Evolutionary conservation across 495 filamentous ascomycete species (phyloP).

Genomic region (Hypoxylon perforatum): DNA sequence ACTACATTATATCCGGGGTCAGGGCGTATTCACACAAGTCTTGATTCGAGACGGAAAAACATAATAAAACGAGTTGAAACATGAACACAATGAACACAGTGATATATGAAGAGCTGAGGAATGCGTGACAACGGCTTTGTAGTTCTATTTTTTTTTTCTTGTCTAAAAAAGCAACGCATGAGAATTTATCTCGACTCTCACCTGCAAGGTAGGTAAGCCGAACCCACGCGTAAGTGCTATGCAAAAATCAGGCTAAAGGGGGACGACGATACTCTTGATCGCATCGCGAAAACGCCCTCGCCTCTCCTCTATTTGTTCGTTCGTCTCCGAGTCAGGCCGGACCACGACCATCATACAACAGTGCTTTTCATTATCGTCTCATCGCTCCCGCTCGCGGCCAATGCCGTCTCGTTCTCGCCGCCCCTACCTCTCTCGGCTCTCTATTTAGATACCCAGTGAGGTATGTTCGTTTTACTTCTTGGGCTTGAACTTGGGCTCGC

Average conservation of each 20-base stretch:
- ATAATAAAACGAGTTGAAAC: too few relatives aligned
- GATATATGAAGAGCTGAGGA: too few relatives aligned
- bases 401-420: too few relatives aligned
- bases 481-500: slow-evolving; percentile 77
- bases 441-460: too few relatives aligned
- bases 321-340: neutral
- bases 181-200: slow-evolving; percentile 17
- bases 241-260: slow-evolving; percentile 19
- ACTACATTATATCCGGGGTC: slow-evolving; percentile 7
- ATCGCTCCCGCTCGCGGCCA: too few relatives aligned
- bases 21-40: neutral
- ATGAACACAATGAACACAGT: too few relatives aligned
- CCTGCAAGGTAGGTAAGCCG: slow-evolving; percentile 14
- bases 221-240: slow-evolving; percentile 23
- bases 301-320: slow-evolving; percentile 1
- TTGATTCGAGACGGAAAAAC: too few relatives aligned
- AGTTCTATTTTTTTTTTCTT: neutral
- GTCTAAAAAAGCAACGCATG: slow-evolving; percentile 26
- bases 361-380: slow-evolving; percentile 12
- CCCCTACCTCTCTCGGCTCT: too few relatives aligned
- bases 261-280: neutral
- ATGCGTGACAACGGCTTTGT: slow-evolving; percentile 7
- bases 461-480: slow-evolving; percentile 61
- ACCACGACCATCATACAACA: slow-evolving; percentile 17
- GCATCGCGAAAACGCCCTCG: slow-evolving; percentile 15